Conservation (phyloP, 352 stramenopile genomes). For the Globisporangium irregulare region DNA sequence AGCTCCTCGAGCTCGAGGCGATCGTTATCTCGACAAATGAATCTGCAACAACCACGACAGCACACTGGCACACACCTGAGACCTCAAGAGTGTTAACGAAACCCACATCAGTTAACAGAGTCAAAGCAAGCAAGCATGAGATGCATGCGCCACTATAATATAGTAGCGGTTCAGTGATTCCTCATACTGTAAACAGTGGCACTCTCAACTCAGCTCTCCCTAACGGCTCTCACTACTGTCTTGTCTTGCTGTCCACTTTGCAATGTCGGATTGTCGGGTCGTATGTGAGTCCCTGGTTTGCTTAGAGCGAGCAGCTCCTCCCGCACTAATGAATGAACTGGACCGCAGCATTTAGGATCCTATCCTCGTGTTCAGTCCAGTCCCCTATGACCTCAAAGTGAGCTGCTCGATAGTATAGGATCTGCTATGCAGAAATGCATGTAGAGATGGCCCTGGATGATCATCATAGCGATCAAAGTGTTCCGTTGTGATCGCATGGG, state of each 20-base stretch:
- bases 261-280: neutral
- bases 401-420: neutral
- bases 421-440: neutral
- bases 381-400: neutral
- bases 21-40: constrained; percentile 11
- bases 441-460: neutral
- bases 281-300: neutral
- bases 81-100: neutral
- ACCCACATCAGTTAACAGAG: neutral
- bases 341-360: neutral
- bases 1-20: constrained; percentile 22
- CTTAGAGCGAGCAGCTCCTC: neutral
- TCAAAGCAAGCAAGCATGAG: neutral
- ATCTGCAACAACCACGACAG: neutral
- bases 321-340: neutral
- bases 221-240: neutral
- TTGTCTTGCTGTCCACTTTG: constrained; percentile 5
- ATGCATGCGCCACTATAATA: neutral
- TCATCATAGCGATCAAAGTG: neutral
- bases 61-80: neutral
- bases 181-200: neutral
- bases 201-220: neutral
- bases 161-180: neutral
- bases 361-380: neutral
- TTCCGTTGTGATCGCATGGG: too few species aligned